Evolutionary conservation across 2,329 filamentous ascomycete genomes (phyloP).

Genomic region (Ophiognomonia clavigignenti-juglandacearum): DNA sequence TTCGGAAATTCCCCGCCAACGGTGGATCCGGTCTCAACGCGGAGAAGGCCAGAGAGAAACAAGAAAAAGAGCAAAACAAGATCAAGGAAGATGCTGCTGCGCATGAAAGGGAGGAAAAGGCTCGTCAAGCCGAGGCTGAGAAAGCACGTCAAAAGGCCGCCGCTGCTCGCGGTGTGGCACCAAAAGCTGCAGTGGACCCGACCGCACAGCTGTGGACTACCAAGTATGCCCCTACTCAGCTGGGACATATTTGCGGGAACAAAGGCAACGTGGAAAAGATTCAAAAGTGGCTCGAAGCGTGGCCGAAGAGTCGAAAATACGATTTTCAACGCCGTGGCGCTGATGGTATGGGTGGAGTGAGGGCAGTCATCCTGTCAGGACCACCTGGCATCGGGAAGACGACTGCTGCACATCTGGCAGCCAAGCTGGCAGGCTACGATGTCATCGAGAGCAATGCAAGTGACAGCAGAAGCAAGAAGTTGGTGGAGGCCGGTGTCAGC

Average conservation of each 20-base stretch:
- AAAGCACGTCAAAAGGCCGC: constrained; percentile 51
- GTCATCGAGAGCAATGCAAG: constrained; percentile 94
- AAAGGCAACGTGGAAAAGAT: constrained; percentile 86
- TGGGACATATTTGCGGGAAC: constrained; percentile 92
- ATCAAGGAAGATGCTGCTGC: constrained; percentile 74
- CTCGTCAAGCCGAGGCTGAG: constrained; percentile 44
- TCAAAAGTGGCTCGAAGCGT: constrained; percentile 79
- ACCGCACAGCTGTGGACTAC: constrained; percentile 80
- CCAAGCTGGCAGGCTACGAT: constrained; percentile 89
- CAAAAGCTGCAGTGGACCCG: constrained; percentile 30
- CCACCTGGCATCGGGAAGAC: constrained; percentile 97
- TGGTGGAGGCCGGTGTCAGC: constrained; percentile 82
- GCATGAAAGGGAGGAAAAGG: constrained; percentile 78
- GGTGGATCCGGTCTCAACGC: constrained; percentile 87
- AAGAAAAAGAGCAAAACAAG: constrained; percentile 77
- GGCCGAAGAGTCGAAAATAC: constrained; percentile 71
- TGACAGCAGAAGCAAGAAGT: constrained; percentile 90
- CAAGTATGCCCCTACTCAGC: constrained; percentile 84
- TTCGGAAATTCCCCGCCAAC: constrained; percentile 73
- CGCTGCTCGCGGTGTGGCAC: constrained; percentile 36
- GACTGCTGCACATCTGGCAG: constrained; percentile 89
- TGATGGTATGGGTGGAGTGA: constrained; percentile 76
- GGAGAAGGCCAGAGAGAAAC: constrained; percentile 78
- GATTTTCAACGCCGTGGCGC: constrained; percentile 78
- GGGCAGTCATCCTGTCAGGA: constrained; percentile 92